phyloP scores from a whole-genome alignment of 2,329 filamentous ascomycete species.

The Elsinoe australis region DNA sequence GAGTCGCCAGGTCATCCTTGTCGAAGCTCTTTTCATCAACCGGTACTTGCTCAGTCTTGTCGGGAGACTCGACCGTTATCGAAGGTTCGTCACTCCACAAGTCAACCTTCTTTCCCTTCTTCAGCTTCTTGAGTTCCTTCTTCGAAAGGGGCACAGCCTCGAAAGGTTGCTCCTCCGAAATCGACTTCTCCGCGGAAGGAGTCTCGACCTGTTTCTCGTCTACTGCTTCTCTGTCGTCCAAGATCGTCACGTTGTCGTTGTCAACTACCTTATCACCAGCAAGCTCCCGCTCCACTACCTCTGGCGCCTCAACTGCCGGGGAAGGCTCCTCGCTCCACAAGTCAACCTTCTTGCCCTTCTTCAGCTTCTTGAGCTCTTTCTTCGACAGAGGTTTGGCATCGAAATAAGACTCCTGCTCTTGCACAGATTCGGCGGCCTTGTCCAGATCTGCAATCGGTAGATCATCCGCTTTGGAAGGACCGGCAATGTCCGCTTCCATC shows the following conservation, averaged over 20 bases:
- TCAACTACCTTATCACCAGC: no score
- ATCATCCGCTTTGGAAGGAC: not conserved
- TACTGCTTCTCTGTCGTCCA: no score
- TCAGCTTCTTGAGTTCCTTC: slow-evolving; percentile 19
- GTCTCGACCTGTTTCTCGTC: not conserved
- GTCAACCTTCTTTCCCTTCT: not conserved
- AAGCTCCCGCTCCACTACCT: no score
- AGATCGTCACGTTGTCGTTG: no score
- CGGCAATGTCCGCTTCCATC: no score
- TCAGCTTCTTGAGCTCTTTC: slow-evolving; percentile 11
- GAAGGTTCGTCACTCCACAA: slow-evolving; percentile 2
- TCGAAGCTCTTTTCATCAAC: not conserved
- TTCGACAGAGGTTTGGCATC: slow-evolving; percentile 5
- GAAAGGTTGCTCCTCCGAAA: not conserved
- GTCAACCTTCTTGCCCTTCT: slow-evolving; percentile 14
- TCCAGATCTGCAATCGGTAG: no score
- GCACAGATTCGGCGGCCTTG: no score
- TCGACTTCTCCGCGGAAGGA: not conserved
- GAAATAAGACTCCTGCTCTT: no score
- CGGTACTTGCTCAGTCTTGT: no score
- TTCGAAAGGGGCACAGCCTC: slow-evolving; percentile 9
- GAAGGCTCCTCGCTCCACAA: slow-evolving; percentile 5
- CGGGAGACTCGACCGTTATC: not conserved
- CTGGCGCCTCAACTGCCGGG: not conserved
- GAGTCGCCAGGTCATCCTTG: not conserved